Conservation (phyloP, 169 alveolate genomes). For the Eimeria necatrix region DNA sequence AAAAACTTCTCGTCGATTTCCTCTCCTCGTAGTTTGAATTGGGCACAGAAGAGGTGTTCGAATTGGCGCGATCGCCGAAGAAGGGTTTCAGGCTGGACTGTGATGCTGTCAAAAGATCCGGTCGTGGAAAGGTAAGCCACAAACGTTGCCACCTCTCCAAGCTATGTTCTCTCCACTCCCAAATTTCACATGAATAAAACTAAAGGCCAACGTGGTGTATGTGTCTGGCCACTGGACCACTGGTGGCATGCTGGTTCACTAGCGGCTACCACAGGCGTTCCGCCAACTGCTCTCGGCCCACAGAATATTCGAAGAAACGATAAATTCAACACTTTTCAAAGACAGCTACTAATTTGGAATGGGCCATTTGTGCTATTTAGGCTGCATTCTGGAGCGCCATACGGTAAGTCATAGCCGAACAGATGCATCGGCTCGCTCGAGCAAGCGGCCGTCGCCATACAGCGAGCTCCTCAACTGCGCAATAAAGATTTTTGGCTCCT, state of each 20-base stretch:
- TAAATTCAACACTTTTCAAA: not conserved
- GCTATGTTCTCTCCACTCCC: not conserved
- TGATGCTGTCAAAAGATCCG: slow-evolving; percentile 14
- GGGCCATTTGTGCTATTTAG: no score
- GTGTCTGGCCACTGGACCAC: slow-evolving; percentile 59
- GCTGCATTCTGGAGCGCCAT: no score
- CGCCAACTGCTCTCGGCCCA: slow-evolving; percentile 70
- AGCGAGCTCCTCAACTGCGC: not conserved
- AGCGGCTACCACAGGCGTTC: slow-evolving; percentile 61
- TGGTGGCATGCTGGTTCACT: slow-evolving; percentile 73
- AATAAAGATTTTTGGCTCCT: not conserved
- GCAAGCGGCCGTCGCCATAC: not conserved
- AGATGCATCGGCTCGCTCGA: not conserved
- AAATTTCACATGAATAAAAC: not conserved
- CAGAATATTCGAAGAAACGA: not conserved
- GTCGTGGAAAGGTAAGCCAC: slow-evolving; percentile 60
- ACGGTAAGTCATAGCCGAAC: no score
- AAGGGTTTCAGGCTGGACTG: slow-evolving; percentile 41
- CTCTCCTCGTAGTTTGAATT: no score
- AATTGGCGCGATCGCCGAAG: not conserved
- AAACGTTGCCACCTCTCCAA: slow-evolving; percentile 51
- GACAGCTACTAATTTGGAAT: not conserved
- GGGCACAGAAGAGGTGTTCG: no score
- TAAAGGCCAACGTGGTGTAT: not conserved
- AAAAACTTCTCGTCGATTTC: not conserved